Evolutionary conservation across 169 alveolate genomes (phyloP).

Genomic region (Cryptosporidium parvum): DNA sequence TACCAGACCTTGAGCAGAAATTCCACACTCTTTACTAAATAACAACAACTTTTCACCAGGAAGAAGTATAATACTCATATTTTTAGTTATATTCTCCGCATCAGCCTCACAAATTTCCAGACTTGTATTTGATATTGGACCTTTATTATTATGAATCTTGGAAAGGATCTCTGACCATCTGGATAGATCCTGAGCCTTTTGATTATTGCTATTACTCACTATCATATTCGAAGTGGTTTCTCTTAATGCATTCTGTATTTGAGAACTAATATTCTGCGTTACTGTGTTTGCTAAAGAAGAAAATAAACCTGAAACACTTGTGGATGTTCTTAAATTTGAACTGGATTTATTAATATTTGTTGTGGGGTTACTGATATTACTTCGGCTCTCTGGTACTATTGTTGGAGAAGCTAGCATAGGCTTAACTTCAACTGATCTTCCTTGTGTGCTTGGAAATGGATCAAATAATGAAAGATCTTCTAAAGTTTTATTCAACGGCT

Average conservation of each 20-base stretch:
- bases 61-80: slow-evolving; percentile 22
- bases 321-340: slow-evolving; percentile 13
- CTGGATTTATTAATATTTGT: not conserved
- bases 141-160: slow-evolving; percentile 1
- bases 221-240: slow-evolving; percentile 61
- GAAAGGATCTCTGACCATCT: slow-evolving; percentile 40
- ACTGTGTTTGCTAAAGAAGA: slow-evolving; percentile 71
- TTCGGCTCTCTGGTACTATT: not conserved
- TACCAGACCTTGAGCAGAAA: slow-evolving; percentile 19
- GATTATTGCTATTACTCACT: not conserved
- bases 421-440: not conserved
- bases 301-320: slow-evolving; percentile 71
- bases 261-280: slow-evolving; percentile 72
- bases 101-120: slow-evolving; percentile 14
- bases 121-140: slow-evolving; percentile 5
- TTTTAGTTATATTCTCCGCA: slow-evolving; percentile 27
- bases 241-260: slow-evolving; percentile 65
- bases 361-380: not conserved
- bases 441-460: slow-evolving; percentile 21
- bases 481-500: not conserved
- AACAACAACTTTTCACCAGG: slow-evolving; percentile 46
- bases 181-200: not conserved
- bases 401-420: not conserved
- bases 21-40: slow-evolving; percentile 55
- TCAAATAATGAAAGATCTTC: slow-evolving; percentile 54